phyloP scores from a whole-genome alignment of 306 rosid species.

The Elaeagnus macrophylla region DNA sequence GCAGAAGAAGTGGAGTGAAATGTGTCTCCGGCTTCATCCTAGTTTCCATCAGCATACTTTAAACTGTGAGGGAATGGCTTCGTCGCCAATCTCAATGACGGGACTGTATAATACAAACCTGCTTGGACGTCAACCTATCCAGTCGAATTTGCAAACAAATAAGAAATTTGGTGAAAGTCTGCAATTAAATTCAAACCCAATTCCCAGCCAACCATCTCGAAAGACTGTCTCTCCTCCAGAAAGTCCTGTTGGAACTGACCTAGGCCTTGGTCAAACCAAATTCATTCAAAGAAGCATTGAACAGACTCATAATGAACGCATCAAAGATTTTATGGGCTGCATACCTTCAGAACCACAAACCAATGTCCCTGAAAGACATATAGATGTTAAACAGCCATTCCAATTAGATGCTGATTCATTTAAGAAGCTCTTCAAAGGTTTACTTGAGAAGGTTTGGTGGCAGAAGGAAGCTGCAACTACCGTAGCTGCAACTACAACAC shows the following conservation, averaged over 20 bases:
- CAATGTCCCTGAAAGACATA: conserved; percentile 44
- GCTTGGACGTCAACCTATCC: conserved; percentile 44
- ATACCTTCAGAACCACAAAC: conserved; percentile 57
- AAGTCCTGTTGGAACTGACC: conserved; percentile 68
- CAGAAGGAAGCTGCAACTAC: conserved; percentile 90
- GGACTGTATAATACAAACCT: conserved; percentile 46
- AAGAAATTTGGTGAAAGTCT: conserved; percentile 50
- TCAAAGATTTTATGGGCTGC: conserved; percentile 62
- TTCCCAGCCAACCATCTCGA: conserved; percentile 32
- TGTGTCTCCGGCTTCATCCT: conserved; percentile 65
- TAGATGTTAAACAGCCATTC: conserved; percentile 31
- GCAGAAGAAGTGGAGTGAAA: conserved; percentile 76
- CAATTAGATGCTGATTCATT: conserved; percentile 58
- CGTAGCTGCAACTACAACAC: conserved; percentile 69
- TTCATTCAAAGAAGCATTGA: conserved; percentile 23
- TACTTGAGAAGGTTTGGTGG: conserved; percentile 95
- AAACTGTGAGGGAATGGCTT: conserved; percentile 43
- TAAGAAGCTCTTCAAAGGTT: conserved; percentile 66
- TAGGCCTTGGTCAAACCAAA: conserved; percentile 69
- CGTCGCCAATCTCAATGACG: conserved; percentile 45
- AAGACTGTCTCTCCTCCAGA: conserved; percentile 21
- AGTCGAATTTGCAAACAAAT: conserved; percentile 49
- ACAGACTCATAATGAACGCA: conserved; percentile 37
- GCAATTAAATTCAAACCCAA: conserved; percentile 45
- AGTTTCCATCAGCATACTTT: conserved; percentile 55